A percentile compares a stretch with the other conserved stretches of the same genome.
These are phyloP conservation scores for Cicer pinnatifidum DNA, from an alignment of 306 rosid species.

Conservation along the genomic window DNA sequence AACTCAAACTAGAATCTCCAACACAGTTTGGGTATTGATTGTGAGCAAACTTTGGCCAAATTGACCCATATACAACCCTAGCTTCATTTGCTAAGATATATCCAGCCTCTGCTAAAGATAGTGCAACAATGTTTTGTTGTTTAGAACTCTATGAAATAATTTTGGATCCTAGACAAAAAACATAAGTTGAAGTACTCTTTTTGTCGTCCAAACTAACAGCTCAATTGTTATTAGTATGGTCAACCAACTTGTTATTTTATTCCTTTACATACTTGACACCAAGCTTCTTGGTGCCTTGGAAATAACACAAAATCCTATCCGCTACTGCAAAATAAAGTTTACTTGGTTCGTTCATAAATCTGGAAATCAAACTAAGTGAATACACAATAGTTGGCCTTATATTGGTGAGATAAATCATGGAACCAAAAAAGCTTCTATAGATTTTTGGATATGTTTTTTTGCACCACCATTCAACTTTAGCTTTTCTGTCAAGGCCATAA, in stretches of 20 bases:
- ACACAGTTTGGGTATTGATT: too few species aligned
- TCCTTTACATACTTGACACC: not conserved
- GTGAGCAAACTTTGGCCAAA: too few species aligned
- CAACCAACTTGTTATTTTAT: not conserved
- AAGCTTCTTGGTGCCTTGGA: not conserved
- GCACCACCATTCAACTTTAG: not conserved
- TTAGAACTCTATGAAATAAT: not conserved
- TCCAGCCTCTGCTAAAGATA: not conserved
- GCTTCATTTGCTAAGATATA: not conserved
- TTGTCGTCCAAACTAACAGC: not conserved
- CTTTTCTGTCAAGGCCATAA: not conserved
- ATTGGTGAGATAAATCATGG: not conserved
- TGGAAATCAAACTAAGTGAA: not conserved
- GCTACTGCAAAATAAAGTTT: not conserved
- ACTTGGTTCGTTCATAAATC: not conserved
- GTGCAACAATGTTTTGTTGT: not conserved
- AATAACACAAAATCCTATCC: not conserved
- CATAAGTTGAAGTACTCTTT: not conserved
- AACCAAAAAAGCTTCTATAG: not conserved
- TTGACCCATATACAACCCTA: too few species aligned
- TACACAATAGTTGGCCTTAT: not conserved
- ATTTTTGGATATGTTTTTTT: not conserved
- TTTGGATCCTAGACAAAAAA: not conserved
- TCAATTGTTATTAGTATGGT: not conserved
- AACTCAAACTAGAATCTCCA: too few species aligned